Evolutionary conservation across 164 flowering plant species (phyloP).

Genomic region (Nymphaea thermarum): DNA sequence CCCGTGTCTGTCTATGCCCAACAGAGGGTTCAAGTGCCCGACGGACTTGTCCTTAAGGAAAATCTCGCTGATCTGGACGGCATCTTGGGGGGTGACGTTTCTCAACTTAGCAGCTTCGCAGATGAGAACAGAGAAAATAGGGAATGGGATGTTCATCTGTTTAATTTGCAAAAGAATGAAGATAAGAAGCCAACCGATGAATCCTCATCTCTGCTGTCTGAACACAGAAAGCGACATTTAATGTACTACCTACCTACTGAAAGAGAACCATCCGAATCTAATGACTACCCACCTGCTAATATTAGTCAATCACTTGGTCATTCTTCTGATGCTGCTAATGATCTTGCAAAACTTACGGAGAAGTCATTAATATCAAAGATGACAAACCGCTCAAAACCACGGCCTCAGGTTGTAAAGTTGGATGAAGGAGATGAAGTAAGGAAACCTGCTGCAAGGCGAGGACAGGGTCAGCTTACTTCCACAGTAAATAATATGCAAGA

Average conservation of each 20-base stretch:
- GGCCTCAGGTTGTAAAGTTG: slow-evolving; percentile 85
- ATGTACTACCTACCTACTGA: slow-evolving; percentile 78
- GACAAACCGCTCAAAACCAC: slow-evolving; percentile 42
- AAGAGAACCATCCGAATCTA: slow-evolving; percentile 23
- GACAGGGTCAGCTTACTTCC: slow-evolving; percentile 45
- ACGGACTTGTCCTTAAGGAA: slow-evolving; percentile 53
- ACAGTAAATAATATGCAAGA: slow-evolving; percentile 55
- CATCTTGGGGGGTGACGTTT: slow-evolving; percentile 40
- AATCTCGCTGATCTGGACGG: slow-evolving; percentile 56
- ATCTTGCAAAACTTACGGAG: slow-evolving; percentile 65
- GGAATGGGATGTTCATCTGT: slow-evolving; percentile 14
- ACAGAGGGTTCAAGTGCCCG: slow-evolving; percentile 61
- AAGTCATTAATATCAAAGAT: slow-evolving; percentile 45
- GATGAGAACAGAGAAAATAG: slow-evolving; percentile 17
- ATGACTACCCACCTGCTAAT: slow-evolving; percentile 79
- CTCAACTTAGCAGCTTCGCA: slow-evolving; percentile 32
- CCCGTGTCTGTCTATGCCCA: slow-evolving; percentile 72
- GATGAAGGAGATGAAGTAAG: slow-evolving; percentile 43
- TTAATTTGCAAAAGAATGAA: slow-evolving; percentile 24
- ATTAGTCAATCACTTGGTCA: slow-evolving; percentile 22
- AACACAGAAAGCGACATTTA: slow-evolving; percentile 83
- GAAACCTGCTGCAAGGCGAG: slow-evolving; percentile 12
- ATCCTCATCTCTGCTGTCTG: slow-evolving; percentile 55
- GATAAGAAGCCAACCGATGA: slow-evolving; percentile 40
- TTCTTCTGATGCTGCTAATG: slow-evolving; percentile 28